Conservation (phyloP, 345 rosid species). For the Salix suchowensis region DNA sequence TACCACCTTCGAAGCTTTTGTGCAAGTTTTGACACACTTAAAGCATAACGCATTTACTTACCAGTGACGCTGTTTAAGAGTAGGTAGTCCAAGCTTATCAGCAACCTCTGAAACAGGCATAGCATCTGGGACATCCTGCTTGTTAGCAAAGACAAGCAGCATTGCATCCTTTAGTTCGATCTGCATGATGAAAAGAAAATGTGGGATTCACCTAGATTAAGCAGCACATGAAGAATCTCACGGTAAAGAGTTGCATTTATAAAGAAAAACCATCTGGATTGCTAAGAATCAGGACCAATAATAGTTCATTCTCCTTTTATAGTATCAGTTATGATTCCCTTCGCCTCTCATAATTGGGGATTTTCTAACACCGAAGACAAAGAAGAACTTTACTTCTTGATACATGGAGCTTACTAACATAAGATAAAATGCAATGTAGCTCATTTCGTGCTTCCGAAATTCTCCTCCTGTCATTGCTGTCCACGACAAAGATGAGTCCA, state of each 20-base stretch:
- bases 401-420: slow-evolving; percentile 36
- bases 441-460: slow-evolving; percentile 71
- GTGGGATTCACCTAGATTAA: neutral
- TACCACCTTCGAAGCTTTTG: neutral
- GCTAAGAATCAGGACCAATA: neutral
- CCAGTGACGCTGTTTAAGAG: slow-evolving; percentile 51
- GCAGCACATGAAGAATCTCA: neutral
- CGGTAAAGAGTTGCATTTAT: neutral
- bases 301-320: neutral
- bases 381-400: neutral
- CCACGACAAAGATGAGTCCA: slow-evolving; percentile 73
- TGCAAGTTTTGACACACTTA: neutral
- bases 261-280: neutral
- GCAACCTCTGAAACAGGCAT: slow-evolving; percentile 50
- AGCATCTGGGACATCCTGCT: slow-evolving; percentile 53
- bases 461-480: slow-evolving; percentile 53
- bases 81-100: slow-evolving; percentile 51
- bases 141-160: slow-evolving; percentile 62
- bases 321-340: neutral
- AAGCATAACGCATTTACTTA: slow-evolving; percentile 1
- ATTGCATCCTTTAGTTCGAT: slow-evolving; percentile 50
- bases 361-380: neutral
- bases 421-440: slow-evolving; percentile 50
- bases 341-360: neutral
- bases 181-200: slow-evolving; percentile 28